Base-by-base conservation (phyloP, 768 basidiomycete genomes). In the Leccinum obscurum region DNA sequence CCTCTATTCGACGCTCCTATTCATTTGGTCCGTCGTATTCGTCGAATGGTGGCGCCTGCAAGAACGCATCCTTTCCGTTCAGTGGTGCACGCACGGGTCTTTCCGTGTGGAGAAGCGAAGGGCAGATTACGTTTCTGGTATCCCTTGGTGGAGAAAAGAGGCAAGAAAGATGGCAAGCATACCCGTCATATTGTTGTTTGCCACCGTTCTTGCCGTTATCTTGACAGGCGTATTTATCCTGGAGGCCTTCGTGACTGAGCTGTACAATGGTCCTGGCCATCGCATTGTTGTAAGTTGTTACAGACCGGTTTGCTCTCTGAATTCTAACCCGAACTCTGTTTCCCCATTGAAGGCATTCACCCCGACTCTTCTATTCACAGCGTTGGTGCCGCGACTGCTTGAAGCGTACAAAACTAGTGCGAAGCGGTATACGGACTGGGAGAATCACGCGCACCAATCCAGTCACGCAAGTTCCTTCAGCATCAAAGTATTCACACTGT, bases 31-130 rank as follows among this genome's bases (percentile, higher is more conserved):
- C 0, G 80, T 93, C 52, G 73, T 83, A 20, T 96, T 95, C 67
- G 89, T 95, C 62, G 95, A 98, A 72, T 89, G 87, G 79, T 99
- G 96, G 96, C 83, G 90, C 30, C 83, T 97, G 39, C 85, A 85
- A 59, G 92, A 98, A 74, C 85, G 89, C 17, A 85, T 88, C 44
- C 77, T 96, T n/a, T 85, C 92, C 2, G 82, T 94, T 52, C 81
- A 86, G 32, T 95, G 92, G 80, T 89, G 90, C 4, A 92, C 90
- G 0, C 84, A 85, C 28, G 90, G 90, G 22, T 86, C 89, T 0
- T 85, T 87, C 73, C 83, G 82, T 32, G 90, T 92, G 7, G 93
- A 94, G 69, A 86, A 85, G 62, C 83, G 84, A 15, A 83, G 90
- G 24, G 83, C 83, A 1, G 83, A 85, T 50, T 85, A 85, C 68